A percentile compares a stretch with the other conserved stretches of the same genome.
These are phyloP conservation scores for Nasturtium officinale DNA, from an alignment of 345 rosid species.

Conservation along the genomic window DNA sequence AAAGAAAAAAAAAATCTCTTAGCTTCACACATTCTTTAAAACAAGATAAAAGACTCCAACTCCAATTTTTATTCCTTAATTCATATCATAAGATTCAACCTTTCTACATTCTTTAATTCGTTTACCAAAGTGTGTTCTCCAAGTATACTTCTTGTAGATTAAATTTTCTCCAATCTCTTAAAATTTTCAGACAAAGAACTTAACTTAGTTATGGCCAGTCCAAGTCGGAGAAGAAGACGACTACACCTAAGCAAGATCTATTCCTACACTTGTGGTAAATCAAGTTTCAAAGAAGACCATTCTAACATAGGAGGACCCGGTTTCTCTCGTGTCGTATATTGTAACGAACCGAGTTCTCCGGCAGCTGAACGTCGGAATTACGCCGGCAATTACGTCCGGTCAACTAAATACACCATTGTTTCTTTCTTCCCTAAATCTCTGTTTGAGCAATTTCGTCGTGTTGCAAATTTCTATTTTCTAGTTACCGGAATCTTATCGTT, in stretches of 20 bases:
- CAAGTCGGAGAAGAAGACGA: conserved; percentile 54
- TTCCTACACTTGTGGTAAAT: conserved; percentile 65
- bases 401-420: conserved; percentile 75
- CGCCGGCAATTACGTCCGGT: conserved; percentile 61
- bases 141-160: conserved; percentile 28
- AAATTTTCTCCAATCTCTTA: background rate
- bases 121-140: conserved; percentile 36
- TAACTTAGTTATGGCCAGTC: conserved; percentile 52
- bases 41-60: conserved; percentile 15
- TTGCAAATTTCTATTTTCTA: conserved; percentile 88
- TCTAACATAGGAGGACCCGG: conserved; percentile 85
- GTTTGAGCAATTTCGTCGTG: conserved; percentile 96
- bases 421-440: conserved; percentile 87
- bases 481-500: conserved; percentile 71
- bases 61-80: conserved; percentile 6
- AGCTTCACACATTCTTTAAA: conserved; percentile 27
- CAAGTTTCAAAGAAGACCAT: conserved; percentile 69
- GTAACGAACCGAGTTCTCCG: conserved; percentile 72
- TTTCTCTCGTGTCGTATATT: conserved; percentile 78
- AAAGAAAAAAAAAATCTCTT: background rate
- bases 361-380: conserved; percentile 67
- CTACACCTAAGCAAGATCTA: conserved; percentile 75
- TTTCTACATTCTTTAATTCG: conserved; percentile 35
- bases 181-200: conserved; percentile 30
- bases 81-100: conserved; percentile 26